phyloP scores from a whole-genome alignment of 495 filamentous ascomycete species.

The Baudoinia panamericana region DNA sequence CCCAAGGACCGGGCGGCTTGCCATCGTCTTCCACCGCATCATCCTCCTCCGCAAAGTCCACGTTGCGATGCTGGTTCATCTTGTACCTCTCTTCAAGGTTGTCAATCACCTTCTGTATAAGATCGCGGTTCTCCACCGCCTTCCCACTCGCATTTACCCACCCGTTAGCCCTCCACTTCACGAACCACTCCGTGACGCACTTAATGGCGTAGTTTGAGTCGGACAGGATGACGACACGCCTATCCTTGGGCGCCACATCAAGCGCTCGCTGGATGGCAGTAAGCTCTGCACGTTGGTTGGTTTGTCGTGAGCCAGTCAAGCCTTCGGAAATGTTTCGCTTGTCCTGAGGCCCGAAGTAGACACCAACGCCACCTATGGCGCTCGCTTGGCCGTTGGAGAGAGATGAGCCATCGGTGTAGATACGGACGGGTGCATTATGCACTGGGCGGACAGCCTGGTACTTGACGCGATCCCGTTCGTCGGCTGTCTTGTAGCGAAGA shows the following conservation, averaged over 20 bases:
- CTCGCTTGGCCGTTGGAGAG: conserved; percentile 59
- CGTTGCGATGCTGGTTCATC: conserved; percentile 29
- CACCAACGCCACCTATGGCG: conserved; percentile 72
- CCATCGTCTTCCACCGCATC: conserved; percentile 4
- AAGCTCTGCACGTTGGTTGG: conserved; percentile 89
- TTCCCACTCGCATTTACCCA: conserved; percentile 62
- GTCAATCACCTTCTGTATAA: conserved; percentile 58
- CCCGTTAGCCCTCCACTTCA: conserved; percentile 61
- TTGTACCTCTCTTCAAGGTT: conserved; percentile 52
- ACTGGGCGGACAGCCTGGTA: conserved; percentile 23
- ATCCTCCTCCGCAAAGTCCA: conserved; percentile 35
- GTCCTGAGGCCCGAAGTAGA: conserved; percentile 70
- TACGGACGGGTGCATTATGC: conserved; percentile 41
- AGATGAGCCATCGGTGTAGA: conserved; percentile 85
- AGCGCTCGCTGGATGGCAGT: conserved; percentile 76
- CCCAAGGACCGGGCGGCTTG: conserved; percentile 7
- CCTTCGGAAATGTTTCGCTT: conserved; percentile 73
- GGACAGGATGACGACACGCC: conserved; percentile 56
- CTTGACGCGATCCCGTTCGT: conserved; percentile 38
- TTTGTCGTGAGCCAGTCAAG: conserved; percentile 60
- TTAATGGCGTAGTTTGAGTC: conserved; percentile 83
- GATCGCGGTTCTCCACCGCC: conserved; percentile 71
- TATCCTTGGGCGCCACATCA: conserved; percentile 53
- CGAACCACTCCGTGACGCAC: conserved; percentile 77
- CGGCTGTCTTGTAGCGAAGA: conserved; percentile 43